phyloP scores from a whole-genome alignment of 192 early-diverging fungal species.

The Kappamyces sp. region DNA sequence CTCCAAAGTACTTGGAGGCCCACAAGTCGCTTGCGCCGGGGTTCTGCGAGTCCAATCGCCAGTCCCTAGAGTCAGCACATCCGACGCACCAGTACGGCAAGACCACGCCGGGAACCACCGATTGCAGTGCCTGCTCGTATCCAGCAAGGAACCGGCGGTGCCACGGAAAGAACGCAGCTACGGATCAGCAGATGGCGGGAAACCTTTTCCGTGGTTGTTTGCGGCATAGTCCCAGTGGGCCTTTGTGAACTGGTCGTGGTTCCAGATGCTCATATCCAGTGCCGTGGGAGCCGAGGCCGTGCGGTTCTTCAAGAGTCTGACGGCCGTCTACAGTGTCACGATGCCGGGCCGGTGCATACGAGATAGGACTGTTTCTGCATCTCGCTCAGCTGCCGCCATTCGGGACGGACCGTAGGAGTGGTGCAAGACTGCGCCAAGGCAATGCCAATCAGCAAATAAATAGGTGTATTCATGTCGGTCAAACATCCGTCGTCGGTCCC shows the following conservation, averaged over 20 bases:
- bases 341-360: too few relatives aligned
- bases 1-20: conserved; percentile 3
- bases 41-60: conserved; percentile 15
- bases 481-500: too few relatives aligned
- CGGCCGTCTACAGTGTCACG: too few relatives aligned
- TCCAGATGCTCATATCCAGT: neutral
- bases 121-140: conserved; percentile 26
- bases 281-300: neutral
- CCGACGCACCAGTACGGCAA: conserved; percentile 44
- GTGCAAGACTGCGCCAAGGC: too few relatives aligned
- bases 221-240: neutral
- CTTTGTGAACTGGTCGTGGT: conserved; percentile 4
- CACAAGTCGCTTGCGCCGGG: neutral
- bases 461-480: too few relatives aligned
- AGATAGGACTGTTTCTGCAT: conserved; percentile 12
- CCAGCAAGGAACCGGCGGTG: conserved; percentile 25
- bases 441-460: too few relatives aligned
- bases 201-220: conserved; percentile 12
- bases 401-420: neutral
- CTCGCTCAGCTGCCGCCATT: conserved; percentile 12
- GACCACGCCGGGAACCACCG: conserved; percentile 29
- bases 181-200: neutral
- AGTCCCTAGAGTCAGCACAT: conserved; percentile 24
- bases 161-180: conserved; percentile 27
- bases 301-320: conserved; percentile 1